Evolutionary conservation across 352 stramenopile species (phyloP), one percentile per base, ranked within the genome.

Genomic region (Globisporangium cystogenes): DNA sequence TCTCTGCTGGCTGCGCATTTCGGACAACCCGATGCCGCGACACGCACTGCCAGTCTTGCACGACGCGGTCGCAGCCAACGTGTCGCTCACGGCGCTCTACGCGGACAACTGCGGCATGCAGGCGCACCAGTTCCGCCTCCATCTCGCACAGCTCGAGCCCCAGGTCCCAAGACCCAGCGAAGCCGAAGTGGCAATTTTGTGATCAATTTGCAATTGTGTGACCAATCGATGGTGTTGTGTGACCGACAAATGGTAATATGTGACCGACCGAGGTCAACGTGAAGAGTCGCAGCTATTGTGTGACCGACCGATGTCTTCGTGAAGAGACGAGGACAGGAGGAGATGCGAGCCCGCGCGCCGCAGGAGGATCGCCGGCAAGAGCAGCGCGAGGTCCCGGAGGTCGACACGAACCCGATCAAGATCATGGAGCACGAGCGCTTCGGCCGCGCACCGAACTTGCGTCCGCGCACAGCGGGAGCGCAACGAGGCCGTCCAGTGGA

Each of bases 401-500:
- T n/a, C n/a, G n/a, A n/a, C n/a, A 43, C 7, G 16, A 43, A 24
- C 44, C 15, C 14, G 31, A 11, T 15, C 31, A 1, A 16, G 12
- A 79, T 80, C 65, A 48, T 61, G 27, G 70, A 79, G 46, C 77
- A 85, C 20, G 53, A 72, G 54, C 70, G 60, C 29, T 82, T 86
- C 48, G 76, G 76, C 0, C 70, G 66, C 18, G 62, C 74, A 12
- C 70, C 68, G 12, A 84, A 74, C 42, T 52, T 86, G 40, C 70
- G 74, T 29, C 72, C 74, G 36, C 72, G 76, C 1, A 82, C 76
- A 2, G 72, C 72, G 0, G 70, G 70, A 8, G 48, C 56, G 16
- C 23, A n/a, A 18, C 39, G 43, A 15, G 42, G 41, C 21, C 7
- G 18, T 10, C n/a, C 11, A n/a, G n/a, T n/a, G 16, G 14, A 42